These are phyloP conservation scores for Solanum medicagineum DNA, from an alignment of 257 asterid genomes.

Conservation along the genomic window DNA sequence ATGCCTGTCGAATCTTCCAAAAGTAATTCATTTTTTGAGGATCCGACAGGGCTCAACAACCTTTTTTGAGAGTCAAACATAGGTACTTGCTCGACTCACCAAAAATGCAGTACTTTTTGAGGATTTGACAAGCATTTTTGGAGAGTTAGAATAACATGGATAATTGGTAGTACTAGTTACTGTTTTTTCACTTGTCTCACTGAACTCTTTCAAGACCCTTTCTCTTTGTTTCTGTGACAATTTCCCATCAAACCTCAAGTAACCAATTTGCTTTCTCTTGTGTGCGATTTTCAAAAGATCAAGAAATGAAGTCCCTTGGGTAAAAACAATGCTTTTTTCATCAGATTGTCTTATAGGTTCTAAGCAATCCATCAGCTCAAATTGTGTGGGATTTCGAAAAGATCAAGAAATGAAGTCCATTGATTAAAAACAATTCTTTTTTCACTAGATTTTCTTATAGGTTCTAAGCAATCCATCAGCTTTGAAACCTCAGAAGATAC, in stretches of 20 bases:
- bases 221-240: conserved; percentile 54
- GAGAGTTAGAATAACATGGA: not conserved
- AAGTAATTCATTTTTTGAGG: not conserved
- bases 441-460: too few relatives aligned
- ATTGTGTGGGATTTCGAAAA: too few relatives aligned
- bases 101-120: not conserved
- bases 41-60: too few relatives aligned
- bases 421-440: too few relatives aligned
- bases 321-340: conserved; percentile 72
- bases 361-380: conserved; percentile 38
- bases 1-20: not conserved
- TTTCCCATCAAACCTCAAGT: conserved; percentile 75
- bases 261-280: conserved; percentile 27
- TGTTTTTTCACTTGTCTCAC: conserved; percentile 44
- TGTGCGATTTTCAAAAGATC: conserved; percentile 69
- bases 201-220: conserved; percentile 62
- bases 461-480: not conserved
- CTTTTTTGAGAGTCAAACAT: too few relatives aligned
- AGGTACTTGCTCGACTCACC: not conserved
- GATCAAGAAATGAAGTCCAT: too few relatives aligned
- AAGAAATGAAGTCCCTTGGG: conserved; percentile 81
- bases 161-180: conserved; percentile 15
- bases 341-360: conserved; percentile 21
- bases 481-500: conserved; percentile 60
- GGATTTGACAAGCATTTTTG: not conserved